Evolutionary conservation across 495 filamentous ascomycete genomes (phyloP), one percentile per base, ranked within the genome.

Genomic region (Pyrenula massariospora): DNA sequence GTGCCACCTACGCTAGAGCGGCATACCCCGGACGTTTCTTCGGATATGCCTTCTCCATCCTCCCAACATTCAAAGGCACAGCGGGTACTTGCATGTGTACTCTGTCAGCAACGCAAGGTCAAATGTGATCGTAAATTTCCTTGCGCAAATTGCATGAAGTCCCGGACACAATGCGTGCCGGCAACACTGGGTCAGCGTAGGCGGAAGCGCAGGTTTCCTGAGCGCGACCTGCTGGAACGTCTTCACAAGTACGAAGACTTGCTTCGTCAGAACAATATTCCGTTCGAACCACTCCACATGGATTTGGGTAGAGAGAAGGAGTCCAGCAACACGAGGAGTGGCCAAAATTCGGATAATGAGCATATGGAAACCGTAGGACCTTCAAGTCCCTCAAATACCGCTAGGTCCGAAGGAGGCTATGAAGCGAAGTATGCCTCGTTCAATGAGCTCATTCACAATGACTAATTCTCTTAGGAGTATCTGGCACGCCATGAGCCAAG

Each of bases 51-150:
- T n/a, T n/a, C n/a, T n/a, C n/a, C n/a, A n/a, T n/a, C n/a, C n/a
- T n/a, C n/a, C n/a, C n/a, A n/a, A n/a, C n/a, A n/a, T n/a, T n/a
- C 57, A 48, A 72, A 71, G 60, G 58, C 70, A 42, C 70, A 66
- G 57, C 70, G 79, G 22, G 66, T 76, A n/a, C 72, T 83, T n/a
- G 74, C 80, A 2, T 83, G 80, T 58, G 67, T 79, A 24, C 65
- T 70, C 0, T 83, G 80, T 63, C 75, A 81, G 60, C 77, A 80
- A 59, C 77, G 79, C 49, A 84, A 83, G 55, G 67, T 83, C 25
- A 79, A 75, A 56, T 84, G 79, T 66, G 71, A 82, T 50, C 78
- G 77, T 51, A 70, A 68, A 15, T 77, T 74, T 56, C 81, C 79
- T 12, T 84, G 81, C 62, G 54, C 65, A 2, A 75, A 78, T 56